A percentile compares a stretch with the other conserved stretches of the same genome.
Evolutionary conservation across 176 grass and related monocot species (phyloP).

Genomic region (Carex myosuroides): DNA sequence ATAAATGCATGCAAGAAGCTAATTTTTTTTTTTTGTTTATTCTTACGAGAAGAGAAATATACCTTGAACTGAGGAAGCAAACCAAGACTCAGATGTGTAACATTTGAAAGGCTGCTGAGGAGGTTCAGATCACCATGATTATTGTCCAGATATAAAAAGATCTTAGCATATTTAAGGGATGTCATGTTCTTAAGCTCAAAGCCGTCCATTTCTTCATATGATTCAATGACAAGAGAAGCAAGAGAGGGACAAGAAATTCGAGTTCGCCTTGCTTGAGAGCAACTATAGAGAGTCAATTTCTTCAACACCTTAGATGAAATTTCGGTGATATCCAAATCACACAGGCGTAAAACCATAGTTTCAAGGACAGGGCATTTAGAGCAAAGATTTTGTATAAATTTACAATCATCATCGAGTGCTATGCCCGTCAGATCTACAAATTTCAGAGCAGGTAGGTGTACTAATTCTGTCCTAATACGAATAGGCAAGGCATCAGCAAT

Average conservation of each 20-base stretch:
- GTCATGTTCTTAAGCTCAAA: background rate
- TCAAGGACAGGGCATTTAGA: background rate
- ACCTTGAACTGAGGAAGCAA: background rate
- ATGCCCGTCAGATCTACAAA: background rate
- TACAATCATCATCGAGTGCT: background rate
- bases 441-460: background rate
- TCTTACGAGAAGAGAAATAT: background rate
- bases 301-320: background rate
- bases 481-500: too few species aligned
- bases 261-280: background rate
- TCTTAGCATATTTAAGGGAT: background rate
- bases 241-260: background rate
- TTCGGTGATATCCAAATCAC: background rate
- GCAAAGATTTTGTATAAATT: background rate
- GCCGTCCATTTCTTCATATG: background rate
- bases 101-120: background rate
- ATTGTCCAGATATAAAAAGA: background rate
- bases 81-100: background rate
- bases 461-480: background rate
- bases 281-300: background rate
- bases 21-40: background rate
- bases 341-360: background rate
- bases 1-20: background rate
- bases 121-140: background rate
- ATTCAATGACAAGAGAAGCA: background rate